These are phyloP conservation scores for Penicillium manginii DNA, from an alignment of 495 filamentous ascomycete genomes.

Conservation along the genomic window DNA sequence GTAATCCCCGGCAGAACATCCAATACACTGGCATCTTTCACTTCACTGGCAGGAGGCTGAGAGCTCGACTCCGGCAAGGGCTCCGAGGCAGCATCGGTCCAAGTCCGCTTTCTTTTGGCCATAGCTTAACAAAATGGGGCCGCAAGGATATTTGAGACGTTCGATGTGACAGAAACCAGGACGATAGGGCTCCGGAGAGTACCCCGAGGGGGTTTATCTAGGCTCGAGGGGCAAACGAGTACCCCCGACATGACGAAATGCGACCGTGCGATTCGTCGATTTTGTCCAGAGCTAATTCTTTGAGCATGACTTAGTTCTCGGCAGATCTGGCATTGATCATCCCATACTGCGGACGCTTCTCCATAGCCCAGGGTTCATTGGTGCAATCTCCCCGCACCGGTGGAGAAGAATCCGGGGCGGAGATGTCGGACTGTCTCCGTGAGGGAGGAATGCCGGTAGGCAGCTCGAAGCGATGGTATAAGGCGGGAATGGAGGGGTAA, in stretches of 20 bases:
- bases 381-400: slow-evolving; percentile 16
- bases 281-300: background rate
- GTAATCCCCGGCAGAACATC: slow-evolving; percentile 42
- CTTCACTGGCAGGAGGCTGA: slow-evolving; percentile 1
- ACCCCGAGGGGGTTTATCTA: slow-evolving; percentile 23
- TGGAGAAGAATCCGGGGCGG: slow-evolving; percentile 27
- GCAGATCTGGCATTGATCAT: slow-evolving; percentile 15
- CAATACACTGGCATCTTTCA: slow-evolving; percentile 17
- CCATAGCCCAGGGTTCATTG: slow-evolving; percentile 17
- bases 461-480: slow-evolving; percentile 2
- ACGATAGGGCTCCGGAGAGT: slow-evolving; percentile 16
- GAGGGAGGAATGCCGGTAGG: slow-evolving; percentile 1
- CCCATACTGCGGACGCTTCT: slow-evolving; percentile 12
- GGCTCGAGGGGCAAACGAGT: slow-evolving; percentile 10
- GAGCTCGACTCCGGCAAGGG: slow-evolving; percentile 19
- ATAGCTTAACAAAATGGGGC: slow-evolving; percentile 1
- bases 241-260: slow-evolving; percentile 9
- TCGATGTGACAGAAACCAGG: background rate
- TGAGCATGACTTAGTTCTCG: slow-evolving; percentile 4
- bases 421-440: slow-evolving; percentile 24
- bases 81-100: slow-evolving; percentile 22
- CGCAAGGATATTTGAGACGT: background rate
- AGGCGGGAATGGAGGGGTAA: slow-evolving; percentile 2
- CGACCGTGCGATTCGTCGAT: slow-evolving; percentile 12
- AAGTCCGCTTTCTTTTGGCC: slow-evolving; percentile 22